A percentile compares a stretch with the other conserved stretches of the same genome.
Conservation (phyloP, 2,329 filamentous ascomycete genomes). For the Fusarium globosum region DNA sequence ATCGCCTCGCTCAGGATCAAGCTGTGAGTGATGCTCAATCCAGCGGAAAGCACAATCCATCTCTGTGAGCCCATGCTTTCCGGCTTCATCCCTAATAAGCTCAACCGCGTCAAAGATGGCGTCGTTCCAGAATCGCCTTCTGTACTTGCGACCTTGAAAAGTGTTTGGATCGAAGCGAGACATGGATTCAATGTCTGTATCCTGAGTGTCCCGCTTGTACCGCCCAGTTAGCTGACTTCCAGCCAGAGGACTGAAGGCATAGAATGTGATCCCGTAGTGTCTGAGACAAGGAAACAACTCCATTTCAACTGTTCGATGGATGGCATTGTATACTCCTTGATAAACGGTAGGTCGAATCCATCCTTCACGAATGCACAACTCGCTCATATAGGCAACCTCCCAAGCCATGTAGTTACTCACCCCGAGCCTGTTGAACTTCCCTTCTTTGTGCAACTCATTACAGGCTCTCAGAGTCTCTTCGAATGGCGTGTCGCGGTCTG, state of each 20-base stretch:
- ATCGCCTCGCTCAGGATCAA: slow-evolving; percentile 54
- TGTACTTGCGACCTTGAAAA: slow-evolving; percentile 18
- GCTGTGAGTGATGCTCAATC: slow-evolving; percentile 70
- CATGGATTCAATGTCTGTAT: slow-evolving; percentile 37
- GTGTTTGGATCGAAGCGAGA: slow-evolving; percentile 38
- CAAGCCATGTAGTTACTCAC: slow-evolving; percentile 80
- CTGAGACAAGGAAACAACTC: slow-evolving; percentile 74
- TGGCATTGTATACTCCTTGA: slow-evolving; percentile 73
- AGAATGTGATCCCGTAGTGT: slow-evolving; percentile 75
- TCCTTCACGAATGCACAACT: slow-evolving; percentile 72
- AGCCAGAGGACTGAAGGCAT: slow-evolving; percentile 77
- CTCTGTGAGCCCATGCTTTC: slow-evolving; percentile 72
- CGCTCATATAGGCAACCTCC: slow-evolving; percentile 80
- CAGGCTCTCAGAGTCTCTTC: slow-evolving; percentile 75
- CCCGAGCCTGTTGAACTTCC: slow-evolving; percentile 79
- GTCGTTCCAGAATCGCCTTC: slow-evolving; percentile 69
- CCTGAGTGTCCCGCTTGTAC: slow-evolving; percentile 46
- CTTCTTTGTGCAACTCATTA: slow-evolving; percentile 75
- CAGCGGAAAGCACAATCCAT: slow-evolving; percentile 77
- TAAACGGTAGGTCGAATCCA: slow-evolving; percentile 80
- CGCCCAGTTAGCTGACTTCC: slow-evolving; percentile 77
- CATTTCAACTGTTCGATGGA: slow-evolving; percentile 67
- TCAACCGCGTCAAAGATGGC: slow-evolving; percentile 66
- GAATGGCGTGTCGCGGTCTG: slow-evolving; percentile 70
- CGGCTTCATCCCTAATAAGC: slow-evolving; percentile 69